Conservation (phyloP, 306 rosid species). For the Acmispon strigosus region DNA sequence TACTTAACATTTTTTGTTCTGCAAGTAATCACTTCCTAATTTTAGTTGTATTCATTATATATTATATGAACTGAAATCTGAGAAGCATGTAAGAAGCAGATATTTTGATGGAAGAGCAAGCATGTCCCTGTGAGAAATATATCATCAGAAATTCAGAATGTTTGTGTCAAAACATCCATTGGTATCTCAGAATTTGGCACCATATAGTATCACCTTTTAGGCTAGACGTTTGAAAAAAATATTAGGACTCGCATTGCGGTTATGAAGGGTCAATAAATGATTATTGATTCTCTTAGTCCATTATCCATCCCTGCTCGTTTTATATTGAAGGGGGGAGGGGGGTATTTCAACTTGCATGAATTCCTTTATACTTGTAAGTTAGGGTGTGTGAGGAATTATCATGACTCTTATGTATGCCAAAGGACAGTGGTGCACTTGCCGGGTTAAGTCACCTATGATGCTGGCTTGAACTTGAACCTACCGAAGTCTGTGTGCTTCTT, state of each 20-base stretch:
- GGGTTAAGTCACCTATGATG: not conserved
- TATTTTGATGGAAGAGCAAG: slow-evolving; percentile 6
- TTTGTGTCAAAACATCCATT: not conserved
- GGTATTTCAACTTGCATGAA: not conserved
- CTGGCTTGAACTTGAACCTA: not conserved
- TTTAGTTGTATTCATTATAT: not conserved
- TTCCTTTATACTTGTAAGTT: not conserved
- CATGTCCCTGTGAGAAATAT: not conserved
- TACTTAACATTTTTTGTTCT: not conserved
- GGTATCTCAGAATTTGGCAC: not conserved
- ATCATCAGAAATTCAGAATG: not conserved
- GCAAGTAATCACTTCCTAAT: not conserved
- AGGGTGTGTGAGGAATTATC: not conserved
- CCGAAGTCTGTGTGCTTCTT: not conserved
- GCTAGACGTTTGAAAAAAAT: not conserved
- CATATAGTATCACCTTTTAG: not conserved
- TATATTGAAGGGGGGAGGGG: not conserved
- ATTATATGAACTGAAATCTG: not conserved
- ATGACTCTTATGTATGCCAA: not conserved
- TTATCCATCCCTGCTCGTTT: not conserved
- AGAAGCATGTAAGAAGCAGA: not conserved
- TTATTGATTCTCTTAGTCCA: not conserved
- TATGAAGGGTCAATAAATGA: not conserved
- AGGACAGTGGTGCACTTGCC: not conserved
- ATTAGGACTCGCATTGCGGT: not conserved